phyloP scores from a whole-genome alignment of 768 basidiomycete genomes.

The Boletus sp. region DNA sequence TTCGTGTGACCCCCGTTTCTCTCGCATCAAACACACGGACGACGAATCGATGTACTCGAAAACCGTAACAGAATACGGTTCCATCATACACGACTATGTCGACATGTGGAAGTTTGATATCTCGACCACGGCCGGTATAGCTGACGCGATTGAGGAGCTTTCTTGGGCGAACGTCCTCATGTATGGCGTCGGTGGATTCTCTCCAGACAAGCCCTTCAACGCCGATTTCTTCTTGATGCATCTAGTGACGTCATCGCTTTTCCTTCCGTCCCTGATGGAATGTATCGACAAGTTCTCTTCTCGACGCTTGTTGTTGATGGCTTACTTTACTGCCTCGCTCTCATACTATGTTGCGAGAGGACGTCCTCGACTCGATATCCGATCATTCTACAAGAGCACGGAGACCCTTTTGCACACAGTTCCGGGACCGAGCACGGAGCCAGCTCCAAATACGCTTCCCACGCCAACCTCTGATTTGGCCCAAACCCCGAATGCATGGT shows the following conservation, averaged over 20 bases:
- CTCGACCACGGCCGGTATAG: slow-evolving; percentile 35
- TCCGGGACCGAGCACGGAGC: slow-evolving; percentile 19
- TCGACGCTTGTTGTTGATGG: slow-evolving; percentile 27
- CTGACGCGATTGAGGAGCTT: slow-evolving; percentile 59
- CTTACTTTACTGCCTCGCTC: slow-evolving; percentile 28
- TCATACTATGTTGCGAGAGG: slow-evolving; percentile 33
- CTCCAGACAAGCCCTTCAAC: slow-evolving; percentile 46
- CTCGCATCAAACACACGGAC: slow-evolving; percentile 16
- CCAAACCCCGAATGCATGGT: slow-evolving; percentile 53
- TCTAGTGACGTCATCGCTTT: slow-evolving; percentile 62
- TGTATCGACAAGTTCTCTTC: slow-evolving; percentile 28
- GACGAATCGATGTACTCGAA: slow-evolving; percentile 32
- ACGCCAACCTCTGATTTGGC: slow-evolving; percentile 33
- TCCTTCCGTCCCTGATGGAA: slow-evolving; percentile 50
- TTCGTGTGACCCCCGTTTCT: slow-evolving; percentile 43
- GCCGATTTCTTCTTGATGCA: slow-evolving; percentile 73
- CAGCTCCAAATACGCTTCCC: slow-evolving; percentile 27
- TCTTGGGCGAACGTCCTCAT: slow-evolving; percentile 52
- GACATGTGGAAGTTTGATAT: slow-evolving; percentile 45
- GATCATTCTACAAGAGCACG: slow-evolving; percentile 29
- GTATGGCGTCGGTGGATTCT: slow-evolving; percentile 59
- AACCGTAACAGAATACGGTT: slow-evolving; percentile 31
- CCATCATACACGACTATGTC: slow-evolving; percentile 40
- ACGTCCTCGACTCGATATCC: slow-evolving; percentile 31
- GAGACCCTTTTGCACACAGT: slow-evolving; percentile 34